Evolutionary conservation across 176 grass and related monocot species (phyloP).

Genomic region (Hsuehochloa calcarea): DNA sequence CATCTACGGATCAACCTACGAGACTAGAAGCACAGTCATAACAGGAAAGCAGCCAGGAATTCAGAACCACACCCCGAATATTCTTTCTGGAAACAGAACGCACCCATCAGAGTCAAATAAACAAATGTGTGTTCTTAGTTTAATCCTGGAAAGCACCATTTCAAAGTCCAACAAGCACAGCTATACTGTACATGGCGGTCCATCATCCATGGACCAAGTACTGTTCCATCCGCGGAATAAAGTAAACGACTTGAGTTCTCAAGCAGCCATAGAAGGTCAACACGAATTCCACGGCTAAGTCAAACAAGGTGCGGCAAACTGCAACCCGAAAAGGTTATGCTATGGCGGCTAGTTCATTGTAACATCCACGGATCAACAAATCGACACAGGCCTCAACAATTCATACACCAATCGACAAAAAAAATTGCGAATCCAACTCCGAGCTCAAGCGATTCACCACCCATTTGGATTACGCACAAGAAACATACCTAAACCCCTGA

Average conservation of each 20-base stretch:
- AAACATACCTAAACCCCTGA: neutral
- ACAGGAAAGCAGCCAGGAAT: neutral
- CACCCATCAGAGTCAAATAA: slow-evolving; percentile 14
- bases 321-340: neutral
- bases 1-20: neutral
- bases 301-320: neutral
- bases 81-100: neutral
- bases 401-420: neutral
- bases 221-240: neutral
- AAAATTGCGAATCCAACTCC: neutral
- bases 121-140: neutral
- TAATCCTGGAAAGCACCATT: neutral
- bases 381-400: neutral
- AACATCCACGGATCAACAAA: neutral
- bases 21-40: neutral
- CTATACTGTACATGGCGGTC: neutral
- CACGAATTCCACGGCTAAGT: neutral
- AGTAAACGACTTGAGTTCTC: neutral
- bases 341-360: neutral
- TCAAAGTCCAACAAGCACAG: neutral
- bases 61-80: neutral
- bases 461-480: neutral
- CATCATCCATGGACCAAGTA: neutral
- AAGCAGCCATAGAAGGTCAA: neutral
- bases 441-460: neutral